These are phyloP conservation scores for Termitomyces sp. DNA, from an alignment of 768 basidiomycete genomes.

Conservation along the genomic window DNA sequence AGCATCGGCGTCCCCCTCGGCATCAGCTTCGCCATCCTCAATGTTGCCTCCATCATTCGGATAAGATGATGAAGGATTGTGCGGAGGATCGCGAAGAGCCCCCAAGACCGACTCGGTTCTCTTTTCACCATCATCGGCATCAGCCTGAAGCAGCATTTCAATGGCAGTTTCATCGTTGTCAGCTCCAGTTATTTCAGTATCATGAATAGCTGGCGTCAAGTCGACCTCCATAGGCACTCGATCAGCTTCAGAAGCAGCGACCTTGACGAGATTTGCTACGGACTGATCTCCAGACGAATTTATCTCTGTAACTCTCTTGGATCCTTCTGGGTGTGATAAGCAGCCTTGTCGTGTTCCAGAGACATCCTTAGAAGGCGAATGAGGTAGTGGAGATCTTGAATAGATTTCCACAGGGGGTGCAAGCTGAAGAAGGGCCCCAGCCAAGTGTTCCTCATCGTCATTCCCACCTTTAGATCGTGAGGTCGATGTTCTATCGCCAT, in stretches of 20 bases:
- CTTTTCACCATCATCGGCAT: background rate
- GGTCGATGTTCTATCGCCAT: background rate
- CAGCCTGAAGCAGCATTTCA: background rate
- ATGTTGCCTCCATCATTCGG: background rate
- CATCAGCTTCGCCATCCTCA: constrained; percentile 19
- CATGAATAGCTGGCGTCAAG: background rate
- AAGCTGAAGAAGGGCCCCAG: constrained; percentile 2
- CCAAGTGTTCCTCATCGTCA: background rate
- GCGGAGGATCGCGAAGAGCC: background rate
- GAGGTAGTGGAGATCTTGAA: background rate
- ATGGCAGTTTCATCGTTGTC: background rate
- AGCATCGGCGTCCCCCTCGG: constrained; percentile 25
- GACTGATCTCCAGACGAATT: background rate
- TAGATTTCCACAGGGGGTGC: constrained; percentile 4
- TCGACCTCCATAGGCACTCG: background rate
- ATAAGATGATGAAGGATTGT: background rate
- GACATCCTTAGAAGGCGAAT: background rate
- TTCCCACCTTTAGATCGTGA: background rate
- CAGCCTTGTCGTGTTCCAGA: background rate
- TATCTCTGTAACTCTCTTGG: background rate
- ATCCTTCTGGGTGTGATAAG: background rate
- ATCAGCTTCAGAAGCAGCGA: background rate
- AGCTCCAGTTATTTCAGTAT: background rate
- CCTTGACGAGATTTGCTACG: background rate
- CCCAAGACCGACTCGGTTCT: background rate